Base-by-base conservation (phyloP, 2,329 filamentous ascomycete genomes). In the Stemphylium beticola region DNA sequence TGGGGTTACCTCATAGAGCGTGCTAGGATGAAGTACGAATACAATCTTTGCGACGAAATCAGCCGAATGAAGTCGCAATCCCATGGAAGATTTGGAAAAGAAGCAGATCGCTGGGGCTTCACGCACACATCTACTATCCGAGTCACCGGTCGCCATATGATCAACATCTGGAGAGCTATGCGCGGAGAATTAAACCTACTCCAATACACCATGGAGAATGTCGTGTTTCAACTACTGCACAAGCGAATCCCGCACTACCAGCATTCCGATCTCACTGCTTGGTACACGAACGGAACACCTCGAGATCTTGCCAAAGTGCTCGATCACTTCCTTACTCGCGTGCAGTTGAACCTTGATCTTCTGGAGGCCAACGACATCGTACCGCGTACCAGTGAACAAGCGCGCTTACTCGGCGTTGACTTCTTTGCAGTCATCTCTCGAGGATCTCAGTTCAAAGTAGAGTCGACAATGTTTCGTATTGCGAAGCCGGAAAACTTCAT, bases 141-240 rank as follows among this genome's bases (percentile, higher is more conserved):
- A 52, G 85, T 99, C n/a, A 97, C 93, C 0, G 95, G 95, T 4
- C 85, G 95, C 57, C 93, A 98, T 71, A 92, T 96, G 82, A 93
- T 99, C 78, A 98, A 98, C 65, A 90, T 98, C 40, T 98, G 95
- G 92, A 85, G 93, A 65, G 92, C 93, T 0, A 97, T 99, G 93
- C 85, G 92, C 53, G 86, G 88, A n/a, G 93, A 97, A 75, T 78
- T 99, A 24, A 96, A 93, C 64, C 79, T 99, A 24, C 82, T 96
- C 10, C 93, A 97, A 71, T 98, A 99, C 71, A 96, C 91, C 0
- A 90, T 98, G 86, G 95, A 98, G 74, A 97, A 96, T 67, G 91
- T 98, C 4, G 91, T 87, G 0, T 98, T 96, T 79, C 92, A 98
- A 76, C 76, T 98, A 1, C 82, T 99, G 2, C 92, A 96, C 64